Percentiles rank a stretch among this genome's conserved stretches.
Conservation (phyloP, 2,329 filamentous ascomycete genomes). For the Phaeosphaeria sp. region DNA sequence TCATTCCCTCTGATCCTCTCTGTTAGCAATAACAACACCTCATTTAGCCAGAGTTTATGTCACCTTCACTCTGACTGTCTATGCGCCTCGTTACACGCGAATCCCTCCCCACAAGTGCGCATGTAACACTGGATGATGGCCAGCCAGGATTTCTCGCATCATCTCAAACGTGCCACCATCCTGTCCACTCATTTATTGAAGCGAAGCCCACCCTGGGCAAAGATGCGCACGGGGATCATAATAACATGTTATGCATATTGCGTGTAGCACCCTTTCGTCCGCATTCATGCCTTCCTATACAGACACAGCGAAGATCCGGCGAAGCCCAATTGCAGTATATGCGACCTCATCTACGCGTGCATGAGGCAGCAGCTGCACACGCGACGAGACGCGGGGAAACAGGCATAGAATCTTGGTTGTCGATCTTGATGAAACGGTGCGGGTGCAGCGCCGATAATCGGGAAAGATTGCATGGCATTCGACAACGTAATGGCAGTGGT, state of each 20-base stretch:
- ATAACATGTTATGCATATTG: constrained; percentile 11
- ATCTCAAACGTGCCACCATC: constrained; percentile 19
- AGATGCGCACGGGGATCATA: background rate
- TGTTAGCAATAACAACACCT: background rate
- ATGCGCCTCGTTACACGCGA: constrained; percentile 2
- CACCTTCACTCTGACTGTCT: background rate
- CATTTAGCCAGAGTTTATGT: constrained; percentile 2
- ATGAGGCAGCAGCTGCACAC: constrained; percentile 7
- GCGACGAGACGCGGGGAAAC: constrained; percentile 10
- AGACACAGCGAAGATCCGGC: constrained; percentile 1
- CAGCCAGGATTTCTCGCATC: constrained; percentile 5
- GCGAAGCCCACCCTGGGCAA: constrained; percentile 17
- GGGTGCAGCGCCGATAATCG: background rate
- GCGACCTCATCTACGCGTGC: constrained; percentile 2
- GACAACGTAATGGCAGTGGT: constrained; percentile 3
- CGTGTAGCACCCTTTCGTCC: constrained; percentile 10
- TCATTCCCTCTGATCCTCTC: background rate
- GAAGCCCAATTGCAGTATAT: background rate
- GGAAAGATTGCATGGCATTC: background rate
- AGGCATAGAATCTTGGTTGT: constrained; percentile 13
- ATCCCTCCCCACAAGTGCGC: background rate
- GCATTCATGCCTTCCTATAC: constrained; percentile 2
- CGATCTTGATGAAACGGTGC: background rate
- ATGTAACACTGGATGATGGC: constrained; percentile 7
- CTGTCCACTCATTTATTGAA: constrained; percentile 25